Base-by-base conservation (phyloP, 306 rosid species). In the Cicer pinnatifidum region DNA sequence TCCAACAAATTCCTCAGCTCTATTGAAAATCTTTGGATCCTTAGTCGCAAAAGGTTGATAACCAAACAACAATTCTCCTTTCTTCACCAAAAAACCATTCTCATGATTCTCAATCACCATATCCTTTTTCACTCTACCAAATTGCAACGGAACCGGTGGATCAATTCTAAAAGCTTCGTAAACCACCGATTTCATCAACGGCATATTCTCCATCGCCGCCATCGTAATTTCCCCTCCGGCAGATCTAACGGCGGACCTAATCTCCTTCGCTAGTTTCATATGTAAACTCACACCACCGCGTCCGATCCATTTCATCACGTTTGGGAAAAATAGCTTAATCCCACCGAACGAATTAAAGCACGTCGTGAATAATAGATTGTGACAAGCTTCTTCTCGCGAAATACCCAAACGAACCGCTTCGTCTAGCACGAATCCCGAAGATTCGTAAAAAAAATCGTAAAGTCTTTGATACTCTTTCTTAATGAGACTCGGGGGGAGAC, bases 331-430 rank as follows among this genome's bases (percentile, higher is more conserved):
- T 1, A 89, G 7, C 84, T 84, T 94, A 79, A 94, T 82, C 5
- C 99, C 99, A 0, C 97, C 99, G 7, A 88, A 90, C 0, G 97
- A 87, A 48, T 94, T 94, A 13, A 94, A 94, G 68, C 99, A 91
- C 10, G 97, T 94, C 35, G 99, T 87, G 72, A 94, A 94, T 0
- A 94, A 8, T 2, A 94, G 35, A 8, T 94, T 94, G 75, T 94
- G 99, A 44, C 99, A 91, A 8, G 99, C 97, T 35, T 94, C 99
- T 0, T 91, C 97, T 11, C 89, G 70, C 0, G 96, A 77, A n/a
- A 94, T 28, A 0, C 97, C 97, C 47, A 91, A 8, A 1, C 86
- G 80, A 72, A 86, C 97, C 0, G 96, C 97, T 73, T 94, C 99
- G 8, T 83, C 93, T 1, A 94, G 86, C 2, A 90, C 89, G 41